Evolutionary conservation across 2,329 filamentous ascomycete genomes (phyloP), one percentile per base, ranked within the genome.

Genomic region (Intubia oerlemansii): DNA sequence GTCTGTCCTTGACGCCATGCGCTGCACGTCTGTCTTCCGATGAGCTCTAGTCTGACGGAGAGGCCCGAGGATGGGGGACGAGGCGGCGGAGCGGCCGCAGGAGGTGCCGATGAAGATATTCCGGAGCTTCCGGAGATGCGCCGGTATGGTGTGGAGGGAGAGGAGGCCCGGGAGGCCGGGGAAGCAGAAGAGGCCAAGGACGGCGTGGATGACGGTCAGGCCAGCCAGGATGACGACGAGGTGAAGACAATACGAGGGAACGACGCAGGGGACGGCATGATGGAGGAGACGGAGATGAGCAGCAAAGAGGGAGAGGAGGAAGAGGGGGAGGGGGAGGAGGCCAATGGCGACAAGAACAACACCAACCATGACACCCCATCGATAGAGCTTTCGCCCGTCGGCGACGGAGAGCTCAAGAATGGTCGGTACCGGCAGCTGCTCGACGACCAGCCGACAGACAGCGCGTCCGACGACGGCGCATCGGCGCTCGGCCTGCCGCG

Each of bases 391-490:
- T n/a, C 5, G 9, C 36, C 19, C 10, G 14, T 17, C 5, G 39
- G 42, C 12, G 51, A 50, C 32, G 52, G 50, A 14, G 41, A 47
- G 8, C 19, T 29, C 19, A 41, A 54, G 18, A 44, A 47, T 22
- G 53, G 51, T 36, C 51, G 52, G 31, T 59, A 59, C 39, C 54
- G 50, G 22, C 49, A 58, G 34, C 48, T 61, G 7, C 40, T 60
- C 17, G 48, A 49, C 29, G 49, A 56, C 21, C 37, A 44, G 26
- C 31, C 27, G 17, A 57, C 61, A 11, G 52, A 57, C 37, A 42
- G 41, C 12, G 66, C 62, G 7, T 61, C 66, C 31, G 53, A 59
- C 35, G 59, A 57, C 31, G 64, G 59, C n/a, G n/a, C n/a, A n/a
- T 45, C 54, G n/a, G 61, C 64, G 39, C 34, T 39, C 7, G 57